These are phyloP conservation scores for Podospora pseudoanserina DNA, from an alignment of 495 filamentous ascomycete species.

Conservation along the genomic window DNA sequence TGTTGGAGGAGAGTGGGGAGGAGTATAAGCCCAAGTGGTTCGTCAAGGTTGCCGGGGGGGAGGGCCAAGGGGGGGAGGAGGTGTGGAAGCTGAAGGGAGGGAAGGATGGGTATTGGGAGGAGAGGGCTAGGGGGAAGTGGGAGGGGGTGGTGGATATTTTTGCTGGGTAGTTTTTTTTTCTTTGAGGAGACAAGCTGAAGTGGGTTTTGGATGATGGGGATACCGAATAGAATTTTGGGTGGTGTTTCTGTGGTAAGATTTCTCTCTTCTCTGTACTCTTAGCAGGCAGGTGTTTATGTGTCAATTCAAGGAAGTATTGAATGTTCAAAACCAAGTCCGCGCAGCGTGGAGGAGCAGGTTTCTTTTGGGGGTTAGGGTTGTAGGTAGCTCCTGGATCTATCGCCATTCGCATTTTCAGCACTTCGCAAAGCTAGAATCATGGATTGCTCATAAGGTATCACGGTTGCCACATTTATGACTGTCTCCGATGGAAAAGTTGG, in stretches of 20 bases:
- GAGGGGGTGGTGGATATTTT: slow-evolving; percentile 70
- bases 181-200: too few species aligned
- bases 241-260: not conserved
- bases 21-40: slow-evolving; percentile 80
- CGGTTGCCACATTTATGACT: too few species aligned
- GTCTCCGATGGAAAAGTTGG: too few species aligned
- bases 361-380: too few species aligned
- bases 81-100: slow-evolving; percentile 77
- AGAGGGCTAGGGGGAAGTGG: slow-evolving; percentile 67
- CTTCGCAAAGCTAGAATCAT: too few species aligned
- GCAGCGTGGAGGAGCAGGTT: too few species aligned
- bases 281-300: not conserved
- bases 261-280: not conserved
- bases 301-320: not conserved
- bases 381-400: too few species aligned
- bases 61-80: slow-evolving; percentile 59
- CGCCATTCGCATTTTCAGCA: too few species aligned
- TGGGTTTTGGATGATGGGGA: not conserved
- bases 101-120: slow-evolving; percentile 90
- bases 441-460: too few species aligned
- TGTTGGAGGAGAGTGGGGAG: slow-evolving; percentile 69
- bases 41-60: slow-evolving; percentile 49
- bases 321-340: not conserved
- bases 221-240: not conserved
- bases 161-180: slow-evolving; percentile 14